phyloP scores from a whole-genome alignment of 345 rosid species.

The Populus davidiana region DNA sequence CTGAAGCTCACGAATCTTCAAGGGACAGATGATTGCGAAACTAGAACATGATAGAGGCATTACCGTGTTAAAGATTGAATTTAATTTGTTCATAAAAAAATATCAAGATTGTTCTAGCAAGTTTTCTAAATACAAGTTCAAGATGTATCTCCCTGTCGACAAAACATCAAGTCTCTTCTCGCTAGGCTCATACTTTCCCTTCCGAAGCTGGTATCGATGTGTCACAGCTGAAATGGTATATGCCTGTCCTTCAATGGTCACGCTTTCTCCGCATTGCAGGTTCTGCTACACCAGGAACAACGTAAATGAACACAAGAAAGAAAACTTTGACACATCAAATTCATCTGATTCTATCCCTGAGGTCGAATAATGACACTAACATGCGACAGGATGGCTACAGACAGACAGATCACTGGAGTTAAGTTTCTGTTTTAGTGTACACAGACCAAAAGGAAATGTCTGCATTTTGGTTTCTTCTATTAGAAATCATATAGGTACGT shows the following conservation, averaged over 20 bases:
- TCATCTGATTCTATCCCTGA: background rate
- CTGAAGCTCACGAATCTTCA: background rate
- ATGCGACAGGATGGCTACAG: background rate
- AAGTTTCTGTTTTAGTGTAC: constrained; percentile 10
- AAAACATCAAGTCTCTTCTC: constrained; percentile 87
- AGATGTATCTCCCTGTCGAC: constrained; percentile 70
- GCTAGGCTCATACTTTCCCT: constrained; percentile 83
- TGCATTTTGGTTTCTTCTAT: constrained; percentile 11
- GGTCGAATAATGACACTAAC: constrained; percentile 13
- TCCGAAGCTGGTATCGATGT: constrained; percentile 83
- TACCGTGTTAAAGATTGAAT: background rate
- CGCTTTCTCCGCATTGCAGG: constrained; percentile 84
- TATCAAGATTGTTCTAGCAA: constrained; percentile 65
- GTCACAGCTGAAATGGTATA: constrained; percentile 79
- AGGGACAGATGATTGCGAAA: background rate
- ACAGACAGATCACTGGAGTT: constrained; percentile 13
- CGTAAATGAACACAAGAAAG: background rate
- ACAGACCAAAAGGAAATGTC: background rate
- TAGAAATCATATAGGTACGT: constrained; percentile 13
- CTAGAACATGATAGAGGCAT: constrained; percentile 1
- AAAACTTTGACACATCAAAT: background rate
- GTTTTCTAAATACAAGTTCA: constrained; percentile 72
- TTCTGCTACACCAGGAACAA: constrained; percentile 46
- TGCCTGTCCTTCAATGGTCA: constrained; percentile 78
- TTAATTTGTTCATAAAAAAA: no score